Evolutionary conservation across 108 stramenopile genomes (phyloP).

Genomic region (Fistulifera solaris): DNA sequence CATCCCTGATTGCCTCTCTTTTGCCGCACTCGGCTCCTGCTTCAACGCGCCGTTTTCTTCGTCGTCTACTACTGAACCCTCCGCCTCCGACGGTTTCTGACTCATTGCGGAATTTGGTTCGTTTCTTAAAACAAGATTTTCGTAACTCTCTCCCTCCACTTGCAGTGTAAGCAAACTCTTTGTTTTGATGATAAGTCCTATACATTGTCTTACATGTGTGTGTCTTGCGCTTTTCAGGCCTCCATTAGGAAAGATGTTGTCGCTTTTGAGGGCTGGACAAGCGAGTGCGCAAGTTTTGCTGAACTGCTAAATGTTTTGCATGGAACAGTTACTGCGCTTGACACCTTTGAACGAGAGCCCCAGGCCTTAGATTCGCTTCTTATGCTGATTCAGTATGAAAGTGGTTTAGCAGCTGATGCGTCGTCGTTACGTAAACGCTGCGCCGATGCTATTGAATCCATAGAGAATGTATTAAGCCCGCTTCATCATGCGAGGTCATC

Average conservation of each 20-base stretch:
- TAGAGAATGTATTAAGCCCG: conserved; percentile 51
- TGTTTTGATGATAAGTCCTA: too few relatives aligned
- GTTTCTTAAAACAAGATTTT: conserved; percentile 19
- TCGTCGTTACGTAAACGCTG: conserved; percentile 29
- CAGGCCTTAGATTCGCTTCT: conserved; percentile 29
- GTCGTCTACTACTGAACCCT: conserved; percentile 60
- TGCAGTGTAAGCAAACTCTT: too few relatives aligned
- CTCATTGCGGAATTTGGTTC: conserved; percentile 53
- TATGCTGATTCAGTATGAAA: conserved; percentile 55
- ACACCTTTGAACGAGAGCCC: conserved; percentile 15
- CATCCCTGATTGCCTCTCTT: conserved; percentile 40
- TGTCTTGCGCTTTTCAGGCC: conserved; percentile 40
- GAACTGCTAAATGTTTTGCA: conserved; percentile 52
- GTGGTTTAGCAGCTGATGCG: conserved; percentile 37
- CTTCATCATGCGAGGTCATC: conserved; percentile 19
- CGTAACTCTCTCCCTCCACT: conserved; percentile 7
- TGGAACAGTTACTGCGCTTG: conserved; percentile 28
- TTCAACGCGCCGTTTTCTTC: conserved; percentile 45
- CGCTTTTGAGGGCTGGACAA: conserved; percentile 71
- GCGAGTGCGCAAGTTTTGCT: conserved; percentile 63
- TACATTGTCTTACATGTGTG: too few relatives aligned
- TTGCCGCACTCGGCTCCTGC: conserved; percentile 60
- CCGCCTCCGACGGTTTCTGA: conserved; percentile 63
- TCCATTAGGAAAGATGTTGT: conserved; percentile 57
- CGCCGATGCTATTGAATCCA: conserved; percentile 30